Evolutionary conservation across 1,139 yeast genomes (phyloP).

Genomic region (Blastobotrys apis): DNA sequence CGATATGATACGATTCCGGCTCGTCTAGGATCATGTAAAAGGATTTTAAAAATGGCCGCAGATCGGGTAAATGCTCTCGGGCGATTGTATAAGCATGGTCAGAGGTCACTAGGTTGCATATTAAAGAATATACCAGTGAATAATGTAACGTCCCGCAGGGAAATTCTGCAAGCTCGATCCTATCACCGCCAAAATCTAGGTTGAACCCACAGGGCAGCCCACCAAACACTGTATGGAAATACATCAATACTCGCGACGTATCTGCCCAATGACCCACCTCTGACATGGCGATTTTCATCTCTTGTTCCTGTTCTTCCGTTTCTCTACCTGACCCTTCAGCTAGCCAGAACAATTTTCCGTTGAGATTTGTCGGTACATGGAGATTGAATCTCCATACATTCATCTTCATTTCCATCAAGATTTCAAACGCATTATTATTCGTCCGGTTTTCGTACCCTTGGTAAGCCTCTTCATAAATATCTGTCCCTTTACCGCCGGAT

Average conservation of each 20-base stretch:
- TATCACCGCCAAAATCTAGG: constrained; percentile 7
- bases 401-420: constrained; percentile 11
- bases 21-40: constrained; percentile 9
- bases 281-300: constrained; percentile 3
- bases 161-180: constrained; percentile 8
- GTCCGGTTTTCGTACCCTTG: constrained; percentile 6
- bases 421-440: constrained; percentile 10
- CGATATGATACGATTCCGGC: constrained; percentile 9
- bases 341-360: constrained; percentile 3
- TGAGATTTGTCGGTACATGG: constrained; percentile 8
- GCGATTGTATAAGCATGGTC: constrained; percentile 1
- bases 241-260: constrained; percentile 5
- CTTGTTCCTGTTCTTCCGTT: constrained; percentile 1
- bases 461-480: constrained; percentile 8
- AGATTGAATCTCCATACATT: constrained; percentile 10
- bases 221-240: constrained; percentile 11
- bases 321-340: constrained; percentile 9
- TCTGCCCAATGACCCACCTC: constrained; percentile 11
- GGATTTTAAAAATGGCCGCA: not conserved
- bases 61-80: not conserved
- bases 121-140: constrained; percentile 5
- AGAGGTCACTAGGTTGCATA: constrained; percentile 7
- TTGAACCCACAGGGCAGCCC: constrained; percentile 11
- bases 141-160: constrained; percentile 10
- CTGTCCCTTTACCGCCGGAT: constrained; percentile 1